phyloP scores from a whole-genome alignment of 768 basidiomycete genomes.

The Russula vinacea region DNA sequence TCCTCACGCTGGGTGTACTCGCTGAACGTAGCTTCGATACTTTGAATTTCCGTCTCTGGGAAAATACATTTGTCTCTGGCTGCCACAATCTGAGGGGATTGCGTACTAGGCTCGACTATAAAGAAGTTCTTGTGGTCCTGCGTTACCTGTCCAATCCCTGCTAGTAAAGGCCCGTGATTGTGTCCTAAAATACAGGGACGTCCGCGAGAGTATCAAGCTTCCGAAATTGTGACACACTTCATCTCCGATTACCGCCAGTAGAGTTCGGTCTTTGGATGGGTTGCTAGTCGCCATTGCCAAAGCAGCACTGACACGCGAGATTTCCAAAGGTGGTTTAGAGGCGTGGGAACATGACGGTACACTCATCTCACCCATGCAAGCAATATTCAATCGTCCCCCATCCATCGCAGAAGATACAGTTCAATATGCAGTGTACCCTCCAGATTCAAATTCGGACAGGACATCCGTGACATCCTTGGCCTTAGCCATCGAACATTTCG shows the following conservation, averaged over 20 bases:
- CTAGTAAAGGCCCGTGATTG: constrained; percentile 94
- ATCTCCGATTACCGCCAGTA: constrained; percentile 96
- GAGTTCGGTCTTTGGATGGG: constrained; percentile 74
- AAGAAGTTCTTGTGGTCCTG: constrained; percentile 96
- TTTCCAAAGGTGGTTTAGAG: background rate
- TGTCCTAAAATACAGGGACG: constrained; percentile 61
- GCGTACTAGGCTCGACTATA: constrained; percentile 83
- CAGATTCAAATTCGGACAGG: constrained; percentile 51
- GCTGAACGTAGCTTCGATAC: constrained; percentile 89
- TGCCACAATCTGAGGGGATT: background rate
- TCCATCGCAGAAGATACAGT: constrained; percentile 85
- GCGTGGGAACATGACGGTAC: constrained; percentile 13
- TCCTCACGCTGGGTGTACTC: constrained; percentile 94
- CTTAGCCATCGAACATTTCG: constrained; percentile 58
- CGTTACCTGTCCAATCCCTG: constrained; percentile 90
- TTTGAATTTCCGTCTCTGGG: constrained; percentile 84
- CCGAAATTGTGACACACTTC: constrained; percentile 55
- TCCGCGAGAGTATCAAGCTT: background rate
- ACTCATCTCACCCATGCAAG: constrained; percentile 15
- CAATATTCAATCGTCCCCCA: constrained; percentile 67
- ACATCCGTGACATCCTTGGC: constrained; percentile 62
- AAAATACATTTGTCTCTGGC: background rate
- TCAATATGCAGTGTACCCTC: constrained; percentile 69
- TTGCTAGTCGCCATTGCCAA: constrained; percentile 46
- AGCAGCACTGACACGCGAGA: background rate